Evolutionary conservation across 192 early-diverging fungal genomes (phyloP).

Genomic region (Gaertneriomyces semiglobifer): DNA sequence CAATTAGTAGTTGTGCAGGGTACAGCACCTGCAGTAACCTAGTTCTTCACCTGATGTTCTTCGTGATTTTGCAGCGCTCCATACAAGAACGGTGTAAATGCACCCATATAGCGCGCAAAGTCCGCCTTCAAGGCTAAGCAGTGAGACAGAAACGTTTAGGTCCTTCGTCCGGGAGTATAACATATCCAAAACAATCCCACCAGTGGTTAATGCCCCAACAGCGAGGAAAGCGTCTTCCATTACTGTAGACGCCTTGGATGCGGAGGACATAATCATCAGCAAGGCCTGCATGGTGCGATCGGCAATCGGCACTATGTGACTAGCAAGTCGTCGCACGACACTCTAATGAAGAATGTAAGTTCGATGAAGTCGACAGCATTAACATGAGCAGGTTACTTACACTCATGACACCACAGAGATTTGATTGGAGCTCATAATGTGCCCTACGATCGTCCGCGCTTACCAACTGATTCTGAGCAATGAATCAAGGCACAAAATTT

Average conservation of each 20-base stretch:
- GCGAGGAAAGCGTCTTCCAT: constrained; percentile 91
- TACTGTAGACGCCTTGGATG: constrained; percentile 75
- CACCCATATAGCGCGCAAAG: constrained; percentile 85
- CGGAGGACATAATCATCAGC: constrained; percentile 69
- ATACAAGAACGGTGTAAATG: constrained; percentile 80
- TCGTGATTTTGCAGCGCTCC: constrained; percentile 81
- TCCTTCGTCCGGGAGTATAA: background rate
- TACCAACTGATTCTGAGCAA: constrained; percentile 67
- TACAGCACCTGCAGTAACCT: background rate
- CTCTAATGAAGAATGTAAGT: constrained; percentile 36
- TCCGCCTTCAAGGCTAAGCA: constrained; percentile 71
- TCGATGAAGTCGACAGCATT: background rate
- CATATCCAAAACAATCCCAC: constrained; percentile 27
- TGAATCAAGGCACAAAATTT: constrained; percentile 8
- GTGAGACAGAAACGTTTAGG: background rate
- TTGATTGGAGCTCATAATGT: constrained; percentile 86
- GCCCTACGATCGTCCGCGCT: constrained; percentile 76
- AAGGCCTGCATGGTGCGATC: constrained; percentile 89
- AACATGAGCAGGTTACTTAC: constrained; percentile 34
- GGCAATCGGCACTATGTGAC: constrained; percentile 67
- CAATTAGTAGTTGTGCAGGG: no score
- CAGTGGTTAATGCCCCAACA: constrained; percentile 78
- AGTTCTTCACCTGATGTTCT: constrained; percentile 57
- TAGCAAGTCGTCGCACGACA: constrained; percentile 75
- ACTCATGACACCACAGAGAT: constrained; percentile 87